Evolutionary conservation across 148 eudicot species (phyloP), one percentile per base, ranked within the genome.

Genomic region (Rhododendron molle): DNA sequence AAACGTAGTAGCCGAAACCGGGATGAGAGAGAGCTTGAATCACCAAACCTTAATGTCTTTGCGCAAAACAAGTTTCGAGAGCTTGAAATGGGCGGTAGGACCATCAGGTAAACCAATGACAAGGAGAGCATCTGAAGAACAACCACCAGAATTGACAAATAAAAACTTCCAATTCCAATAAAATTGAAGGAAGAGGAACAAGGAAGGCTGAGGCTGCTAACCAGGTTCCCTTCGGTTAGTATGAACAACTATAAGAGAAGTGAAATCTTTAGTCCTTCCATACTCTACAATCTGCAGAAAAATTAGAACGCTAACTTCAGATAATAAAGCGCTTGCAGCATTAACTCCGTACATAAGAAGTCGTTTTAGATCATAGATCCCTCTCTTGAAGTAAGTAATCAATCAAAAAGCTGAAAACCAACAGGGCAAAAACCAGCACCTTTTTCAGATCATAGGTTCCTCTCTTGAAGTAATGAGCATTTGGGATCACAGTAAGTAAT

Each of bases 1-100:
- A 50, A 50, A 11, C 12, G 49, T 12, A 23, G 34, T 85, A 21
- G 60, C 62, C 0, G 40, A 43, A 36, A 23, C 28, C 32, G 16
- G 80, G 58, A 30, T 72, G 80, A 38, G 82, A 36, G 43, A 3
- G 38, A 50, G 38, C 2, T 30, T 26, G 4, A 52, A 73, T 14
- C 47, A 46, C 20, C 44, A 23, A 34, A 96, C 99, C 98, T 95
- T 96, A 83, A 96, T 89, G 87, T 96, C 99, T 89, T 96, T 96
- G 83, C 97, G 93, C 84, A 96, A 88, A 82, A 92, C 92, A 88
- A 96, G 97, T 56, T 87, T 95, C 60, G 98, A 91, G 46, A 96
- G 96, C 89, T 96, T 96, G 89, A 96, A 96, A 89, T 96, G 99
- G 1, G 99, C 99, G 8, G 99, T 96, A 80, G 99, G 99, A 82